A percentile compares a stretch with the other conserved stretches of the same genome.
These are phyloP conservation scores for Carex myosuroides DNA, from an alignment of 176 grass and related monocot species.

Conservation along the genomic window DNA sequence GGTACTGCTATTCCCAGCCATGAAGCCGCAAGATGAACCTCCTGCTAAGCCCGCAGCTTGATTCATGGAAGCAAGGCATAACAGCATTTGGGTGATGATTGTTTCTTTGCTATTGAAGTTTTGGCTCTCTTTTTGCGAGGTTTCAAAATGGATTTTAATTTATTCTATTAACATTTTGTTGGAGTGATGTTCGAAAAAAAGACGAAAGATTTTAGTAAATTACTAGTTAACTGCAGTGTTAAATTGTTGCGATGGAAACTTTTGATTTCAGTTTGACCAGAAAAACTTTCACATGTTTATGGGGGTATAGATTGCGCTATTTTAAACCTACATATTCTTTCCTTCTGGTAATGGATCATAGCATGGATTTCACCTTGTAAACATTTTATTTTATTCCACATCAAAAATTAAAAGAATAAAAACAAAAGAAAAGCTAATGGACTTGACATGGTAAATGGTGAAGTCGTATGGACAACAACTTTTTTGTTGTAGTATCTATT, in stretches of 20 bases:
- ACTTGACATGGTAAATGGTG: not conserved
- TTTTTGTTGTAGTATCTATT: too few species aligned
- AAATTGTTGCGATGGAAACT: not conserved
- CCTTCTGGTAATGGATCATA: not conserved
- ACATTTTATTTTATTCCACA: not conserved
- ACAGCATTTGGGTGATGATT: not conserved
- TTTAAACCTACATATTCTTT: not conserved
- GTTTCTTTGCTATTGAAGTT: not conserved
- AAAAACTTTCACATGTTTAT: not conserved
- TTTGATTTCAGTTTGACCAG: not conserved
- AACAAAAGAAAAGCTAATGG: not conserved
- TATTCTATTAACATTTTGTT: not conserved
- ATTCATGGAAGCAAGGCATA: not conserved
- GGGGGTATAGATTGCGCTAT: not conserved
- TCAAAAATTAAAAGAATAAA: not conserved
- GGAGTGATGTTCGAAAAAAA: not conserved
- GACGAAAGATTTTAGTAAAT: not conserved
- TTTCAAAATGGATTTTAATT: not conserved
- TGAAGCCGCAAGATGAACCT: conserved; percentile 89
- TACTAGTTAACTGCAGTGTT: not conserved
- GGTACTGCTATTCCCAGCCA: conserved; percentile 88
- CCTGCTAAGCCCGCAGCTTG: conserved; percentile 19
- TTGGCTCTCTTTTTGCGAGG: not conserved
- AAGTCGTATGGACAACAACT: too few species aligned
- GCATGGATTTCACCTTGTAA: not conserved